Percentiles rank a stretch among this genome's conserved stretches.
These are phyloP conservation scores for Glycine latifolia DNA, from an alignment of 306 rosid species.

Conservation along the genomic window DNA sequence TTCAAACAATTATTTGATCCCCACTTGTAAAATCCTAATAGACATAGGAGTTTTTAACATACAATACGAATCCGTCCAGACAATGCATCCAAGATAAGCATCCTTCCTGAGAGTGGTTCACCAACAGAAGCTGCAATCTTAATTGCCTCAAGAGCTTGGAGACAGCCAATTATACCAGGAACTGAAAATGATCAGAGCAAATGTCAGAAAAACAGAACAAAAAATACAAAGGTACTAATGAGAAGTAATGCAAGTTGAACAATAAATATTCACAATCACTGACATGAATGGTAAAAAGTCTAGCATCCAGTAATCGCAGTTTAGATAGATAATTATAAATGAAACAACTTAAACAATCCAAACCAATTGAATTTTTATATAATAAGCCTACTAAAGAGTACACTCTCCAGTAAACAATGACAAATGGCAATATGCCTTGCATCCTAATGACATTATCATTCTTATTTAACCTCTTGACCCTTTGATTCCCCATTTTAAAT, in stretches of 20 bases:
- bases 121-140: constrained; percentile 89
- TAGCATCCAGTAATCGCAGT: constrained; percentile 7
- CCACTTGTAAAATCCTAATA: background rate
- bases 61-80: constrained; percentile 80
- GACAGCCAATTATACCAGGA: constrained; percentile 97
- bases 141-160: constrained; percentile 97
- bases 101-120: constrained; percentile 87
- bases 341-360: too few relatives aligned
- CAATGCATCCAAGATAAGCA: constrained; percentile 93
- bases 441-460: background rate
- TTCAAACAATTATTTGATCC: too few relatives aligned
- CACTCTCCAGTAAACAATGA: background rate
- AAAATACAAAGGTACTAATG: background rate
- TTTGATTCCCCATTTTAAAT: background rate
- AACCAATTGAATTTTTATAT: too few relatives aligned
- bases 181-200: constrained; percentile 61
- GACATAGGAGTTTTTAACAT: constrained; percentile 41
- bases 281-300: background rate
- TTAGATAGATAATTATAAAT: too few relatives aligned
- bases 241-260: constrained; percentile 31
- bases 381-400: too few relatives aligned
- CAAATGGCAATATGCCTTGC: background rate
- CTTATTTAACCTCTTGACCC: background rate
- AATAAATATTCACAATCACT: constrained; percentile 4
- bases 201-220: constrained; percentile 14